phyloP scores from a whole-genome alignment of 306 rosid genomes.

The Gillenia trifoliata region DNA sequence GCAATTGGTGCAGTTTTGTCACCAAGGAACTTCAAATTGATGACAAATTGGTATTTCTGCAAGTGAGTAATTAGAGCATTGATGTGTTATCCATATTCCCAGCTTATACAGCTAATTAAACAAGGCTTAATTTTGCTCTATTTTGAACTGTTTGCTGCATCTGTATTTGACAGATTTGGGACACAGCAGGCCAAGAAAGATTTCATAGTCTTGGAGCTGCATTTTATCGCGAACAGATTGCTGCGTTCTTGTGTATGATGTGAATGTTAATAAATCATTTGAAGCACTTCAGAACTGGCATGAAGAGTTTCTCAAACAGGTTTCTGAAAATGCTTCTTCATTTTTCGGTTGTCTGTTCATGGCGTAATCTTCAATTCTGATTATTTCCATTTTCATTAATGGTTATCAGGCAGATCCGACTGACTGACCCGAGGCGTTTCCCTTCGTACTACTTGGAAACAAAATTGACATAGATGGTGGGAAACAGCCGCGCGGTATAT shows the following conservation, averaged over 20 bases:
- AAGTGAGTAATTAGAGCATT: slow-evolving; percentile 41
- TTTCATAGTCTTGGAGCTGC: slow-evolving; percentile 83
- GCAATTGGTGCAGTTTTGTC: slow-evolving; percentile 93
- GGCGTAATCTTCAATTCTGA: background rate
- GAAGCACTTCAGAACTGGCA: slow-evolving; percentile 77
- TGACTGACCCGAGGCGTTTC: slow-evolving; percentile 51
- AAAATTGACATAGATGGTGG: slow-evolving; percentile 71
- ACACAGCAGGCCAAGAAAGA: slow-evolving; percentile 97
- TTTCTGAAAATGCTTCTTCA: background rate
- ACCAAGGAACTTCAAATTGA: slow-evolving; percentile 79
- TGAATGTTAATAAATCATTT: slow-evolving; percentile 55
- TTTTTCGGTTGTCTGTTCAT: background rate
- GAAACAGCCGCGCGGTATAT: slow-evolving; percentile 57
- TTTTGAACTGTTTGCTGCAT: background rate
- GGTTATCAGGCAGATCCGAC: slow-evolving; percentile 54
- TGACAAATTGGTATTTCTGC: slow-evolving; percentile 71
- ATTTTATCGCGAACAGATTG: slow-evolving; percentile 88
- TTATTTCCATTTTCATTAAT: background rate
- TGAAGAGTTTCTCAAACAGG: slow-evolving; percentile 89
- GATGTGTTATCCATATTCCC: no score
- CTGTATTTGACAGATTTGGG: slow-evolving; percentile 72
- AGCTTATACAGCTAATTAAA: no score
- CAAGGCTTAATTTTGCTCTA: background rate
- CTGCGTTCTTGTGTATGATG: slow-evolving; percentile 84
- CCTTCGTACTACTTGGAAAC: slow-evolving; percentile 77